Conservation (phyloP, 257 asterid species). For the Dorcoceras hygrometricum region DNA sequence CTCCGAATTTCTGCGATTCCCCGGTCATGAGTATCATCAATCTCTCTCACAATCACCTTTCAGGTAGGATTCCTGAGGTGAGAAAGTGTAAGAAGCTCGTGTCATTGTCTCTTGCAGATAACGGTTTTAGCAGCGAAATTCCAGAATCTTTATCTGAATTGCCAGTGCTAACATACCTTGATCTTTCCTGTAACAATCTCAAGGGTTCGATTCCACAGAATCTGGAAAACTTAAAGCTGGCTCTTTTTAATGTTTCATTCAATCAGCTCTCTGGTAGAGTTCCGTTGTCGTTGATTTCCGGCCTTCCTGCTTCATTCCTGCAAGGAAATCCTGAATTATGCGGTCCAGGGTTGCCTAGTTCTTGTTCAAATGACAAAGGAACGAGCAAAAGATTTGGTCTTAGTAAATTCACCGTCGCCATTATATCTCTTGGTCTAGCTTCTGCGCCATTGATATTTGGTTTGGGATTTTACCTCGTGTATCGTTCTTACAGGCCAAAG, state of each 20-base stretch:
- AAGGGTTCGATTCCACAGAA: constrained; percentile 62
- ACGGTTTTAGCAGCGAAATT: constrained; percentile 61
- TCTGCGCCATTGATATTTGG: constrained; percentile 38
- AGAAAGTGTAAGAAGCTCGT: constrained; percentile 63
- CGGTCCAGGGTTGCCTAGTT: constrained; percentile 62
- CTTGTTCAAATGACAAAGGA: constrained; percentile 39
- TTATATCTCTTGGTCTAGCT: constrained; percentile 46
- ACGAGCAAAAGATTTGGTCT: constrained; percentile 29
- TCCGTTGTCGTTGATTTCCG: constrained; percentile 55
- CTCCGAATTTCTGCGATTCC: constrained; percentile 79
- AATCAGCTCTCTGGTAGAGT: constrained; percentile 68
- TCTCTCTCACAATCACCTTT: constrained; percentile 60
- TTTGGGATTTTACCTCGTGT: constrained; percentile 40
- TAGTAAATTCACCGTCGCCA: constrained; percentile 44
- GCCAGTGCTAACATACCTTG: constrained; percentile 76
- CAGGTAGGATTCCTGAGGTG: constrained; percentile 65
- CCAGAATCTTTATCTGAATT: constrained; percentile 63
- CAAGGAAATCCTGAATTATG: constrained; percentile 80
- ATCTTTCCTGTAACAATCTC: constrained; percentile 73
- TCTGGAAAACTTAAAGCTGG: constrained; percentile 73
- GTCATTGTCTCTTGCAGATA: constrained; percentile 67
- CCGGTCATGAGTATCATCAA: constrained; percentile 78
- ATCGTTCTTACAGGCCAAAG: constrained; percentile 34
- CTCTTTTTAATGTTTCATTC: constrained; percentile 73
- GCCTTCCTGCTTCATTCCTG: constrained; percentile 78